Percentiles rank a stretch among this genome's conserved stretches.
phyloP scores from a whole-genome alignment of 345 rosid genomes.

The Erysimum cheiranthoides region DNA sequence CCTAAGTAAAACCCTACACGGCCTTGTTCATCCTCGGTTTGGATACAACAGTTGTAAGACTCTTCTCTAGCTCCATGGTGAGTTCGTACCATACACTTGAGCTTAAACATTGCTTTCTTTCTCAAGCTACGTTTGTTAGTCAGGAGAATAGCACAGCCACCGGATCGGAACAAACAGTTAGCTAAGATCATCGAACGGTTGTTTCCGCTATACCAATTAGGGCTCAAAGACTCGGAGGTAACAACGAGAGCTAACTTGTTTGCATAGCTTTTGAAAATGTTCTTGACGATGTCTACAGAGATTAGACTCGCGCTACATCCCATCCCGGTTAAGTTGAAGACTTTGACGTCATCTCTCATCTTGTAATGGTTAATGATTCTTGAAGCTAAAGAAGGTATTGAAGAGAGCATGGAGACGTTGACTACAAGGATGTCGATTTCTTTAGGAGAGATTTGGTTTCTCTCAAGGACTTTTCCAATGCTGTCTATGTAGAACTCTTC shows the following conservation, averaged over 20 bases:
- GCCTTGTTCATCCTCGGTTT: slow-evolving; percentile 75
- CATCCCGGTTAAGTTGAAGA: slow-evolving; percentile 78
- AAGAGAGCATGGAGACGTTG: slow-evolving; percentile 76
- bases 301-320: slow-evolving; percentile 94
- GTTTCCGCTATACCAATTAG: slow-evolving; percentile 84
- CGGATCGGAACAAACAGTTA: slow-evolving; percentile 79
- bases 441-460: slow-evolving; percentile 65
- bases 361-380: slow-evolving; percentile 79
- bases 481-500: slow-evolving; percentile 78
- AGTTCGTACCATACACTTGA: slow-evolving; percentile 78
- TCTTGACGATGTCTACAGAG: slow-evolving; percentile 70
- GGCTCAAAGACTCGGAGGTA: slow-evolving; percentile 82
- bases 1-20: slow-evolving; percentile 69
- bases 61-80: slow-evolving; percentile 89
- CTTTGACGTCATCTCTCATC: slow-evolving; percentile 74
- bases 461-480: slow-evolving; percentile 61
- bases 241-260: slow-evolving; percentile 63
- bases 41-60: slow-evolving; percentile 70
- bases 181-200: slow-evolving; percentile 88
- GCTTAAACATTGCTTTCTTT: slow-evolving; percentile 63
- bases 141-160: slow-evolving; percentile 79
- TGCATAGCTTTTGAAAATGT: slow-evolving; percentile 59
- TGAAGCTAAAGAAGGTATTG: slow-evolving; percentile 65
- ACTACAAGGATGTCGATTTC: slow-evolving; percentile 82
- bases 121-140: slow-evolving; percentile 64